Evolutionary conservation across 169 alveolate species (phyloP), one percentile per base, ranked within the genome.

Genomic region (Cryptosporidium viatorum): DNA sequence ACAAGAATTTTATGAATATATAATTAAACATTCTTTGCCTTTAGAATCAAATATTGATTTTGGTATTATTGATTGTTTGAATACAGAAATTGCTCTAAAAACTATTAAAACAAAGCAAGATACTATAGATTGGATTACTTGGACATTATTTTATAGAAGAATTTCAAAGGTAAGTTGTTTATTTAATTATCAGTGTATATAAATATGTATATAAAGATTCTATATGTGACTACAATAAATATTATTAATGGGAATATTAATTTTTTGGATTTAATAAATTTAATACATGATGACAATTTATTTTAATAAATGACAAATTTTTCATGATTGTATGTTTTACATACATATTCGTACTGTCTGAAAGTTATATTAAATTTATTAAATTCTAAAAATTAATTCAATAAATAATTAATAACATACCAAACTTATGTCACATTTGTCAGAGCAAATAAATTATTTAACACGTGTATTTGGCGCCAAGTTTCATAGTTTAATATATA

Each of bases 61-160:
- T 84, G 92, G 96, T 68, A 85, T 98, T 51, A 98, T 97, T 71
- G 99, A 98, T 84, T 97, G 95, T 91, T 71, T 98, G 48, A 98
- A 98, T 86, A 98, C 99, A 31, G 99, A 98, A 92, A 96, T 99
- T 9, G 99, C 97, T 23, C 95, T 97, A 93, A 98, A 97, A 68
- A 97, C 97, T 41, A 95, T 99, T 62, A 98, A 96, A 62, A 96
- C 95, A 85, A 97, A 97, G 85, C 99, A 98, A 87, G 99, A 97
- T 85, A 98, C 99, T 23, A 96, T 99, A 18, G 99, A 98, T 91
- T 99, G 99, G 99, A 95, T 98, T 37, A 98, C 99, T 33, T 99
- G 99, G 99, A 96, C 99, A 26, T 97, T 98, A 92, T 96, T 97
- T 96, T 98, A 98, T 93, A 93, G 99, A 73, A 95, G 99, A 84